Conservation (phyloP, 73 alveolate species). For the Uronychia binucleata region DNA sequence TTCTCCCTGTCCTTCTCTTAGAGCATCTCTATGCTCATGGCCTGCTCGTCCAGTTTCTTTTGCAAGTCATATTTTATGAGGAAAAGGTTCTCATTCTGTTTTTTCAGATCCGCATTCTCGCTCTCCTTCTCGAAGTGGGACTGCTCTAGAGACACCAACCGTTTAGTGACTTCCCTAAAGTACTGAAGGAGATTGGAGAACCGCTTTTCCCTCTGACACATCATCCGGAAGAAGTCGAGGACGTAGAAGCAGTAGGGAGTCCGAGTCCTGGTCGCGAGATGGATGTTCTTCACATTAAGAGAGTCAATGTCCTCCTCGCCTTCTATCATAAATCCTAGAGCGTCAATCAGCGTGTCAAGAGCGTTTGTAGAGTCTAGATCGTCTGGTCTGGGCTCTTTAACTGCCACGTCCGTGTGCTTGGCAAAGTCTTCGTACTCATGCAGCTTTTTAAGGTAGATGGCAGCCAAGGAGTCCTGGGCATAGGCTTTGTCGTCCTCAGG, state of each 20-base stretch:
- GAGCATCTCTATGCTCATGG: neutral
- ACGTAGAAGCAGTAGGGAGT: neutral
- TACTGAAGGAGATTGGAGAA: neutral
- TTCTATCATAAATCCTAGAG: neutral
- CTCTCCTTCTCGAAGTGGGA: neutral
- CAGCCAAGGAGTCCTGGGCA: neutral
- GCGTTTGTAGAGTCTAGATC: neutral
- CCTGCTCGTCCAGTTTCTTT: slow-evolving; percentile 19
- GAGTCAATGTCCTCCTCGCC: neutral
- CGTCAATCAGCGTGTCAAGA: slow-evolving; percentile 3
- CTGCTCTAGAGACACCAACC: neutral
- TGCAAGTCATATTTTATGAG: slow-evolving; percentile 36
- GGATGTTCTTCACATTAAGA: neutral
- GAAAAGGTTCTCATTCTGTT: slow-evolving; percentile 44
- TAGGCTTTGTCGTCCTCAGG: neutral
- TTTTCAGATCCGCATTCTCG: neutral
- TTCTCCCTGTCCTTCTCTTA: slow-evolving; percentile 6
- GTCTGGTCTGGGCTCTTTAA: neutral
- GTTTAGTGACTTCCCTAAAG: neutral
- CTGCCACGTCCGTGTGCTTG: neutral
- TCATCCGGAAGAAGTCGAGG: neutral
- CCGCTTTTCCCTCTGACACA: neutral
- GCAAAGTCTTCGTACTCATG: neutral
- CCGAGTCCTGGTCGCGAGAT: slow-evolving; percentile 7
- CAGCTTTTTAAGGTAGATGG: neutral